A percentile compares a stretch with the other conserved stretches of the same genome.
Conservation (phyloP, 129 eudicot species). For the Centaurea solstitialis region DNA sequence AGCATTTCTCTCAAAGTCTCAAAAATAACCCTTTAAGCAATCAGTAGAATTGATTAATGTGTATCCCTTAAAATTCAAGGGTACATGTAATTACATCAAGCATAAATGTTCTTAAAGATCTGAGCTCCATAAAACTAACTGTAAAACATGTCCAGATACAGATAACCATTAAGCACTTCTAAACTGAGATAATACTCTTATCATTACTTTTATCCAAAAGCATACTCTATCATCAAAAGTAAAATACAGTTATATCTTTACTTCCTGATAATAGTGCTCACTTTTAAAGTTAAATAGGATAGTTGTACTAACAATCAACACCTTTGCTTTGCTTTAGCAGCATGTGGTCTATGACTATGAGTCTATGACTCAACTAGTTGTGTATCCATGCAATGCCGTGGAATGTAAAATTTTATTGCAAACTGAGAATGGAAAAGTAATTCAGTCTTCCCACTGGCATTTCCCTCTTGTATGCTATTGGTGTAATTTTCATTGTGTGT, state of each 20-base stretch:
- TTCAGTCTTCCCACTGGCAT: background rate
- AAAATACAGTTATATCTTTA: background rate
- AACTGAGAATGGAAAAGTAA: background rate
- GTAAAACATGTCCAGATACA: background rate
- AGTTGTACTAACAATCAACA: background rate
- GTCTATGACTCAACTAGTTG: background rate
- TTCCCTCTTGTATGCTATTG: background rate
- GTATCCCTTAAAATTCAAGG: background rate
- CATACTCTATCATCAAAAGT: background rate
- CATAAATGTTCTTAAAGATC: background rate
- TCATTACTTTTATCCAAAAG: background rate
- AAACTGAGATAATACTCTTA: background rate
- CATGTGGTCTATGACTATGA: background rate
- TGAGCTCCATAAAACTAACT: background rate
- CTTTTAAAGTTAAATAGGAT: background rate
- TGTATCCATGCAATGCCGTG: background rate
- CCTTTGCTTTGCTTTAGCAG: background rate
- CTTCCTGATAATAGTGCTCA: background rate
- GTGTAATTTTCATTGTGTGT: background rate
- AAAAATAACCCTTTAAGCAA: background rate
- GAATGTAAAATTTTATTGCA: background rate
- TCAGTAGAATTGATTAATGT: background rate
- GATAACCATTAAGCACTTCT: background rate
- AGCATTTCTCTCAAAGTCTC: background rate
- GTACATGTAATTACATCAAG: background rate